Conservation (phyloP, 352 stramenopile species). For the Albugo candida region DNA sequence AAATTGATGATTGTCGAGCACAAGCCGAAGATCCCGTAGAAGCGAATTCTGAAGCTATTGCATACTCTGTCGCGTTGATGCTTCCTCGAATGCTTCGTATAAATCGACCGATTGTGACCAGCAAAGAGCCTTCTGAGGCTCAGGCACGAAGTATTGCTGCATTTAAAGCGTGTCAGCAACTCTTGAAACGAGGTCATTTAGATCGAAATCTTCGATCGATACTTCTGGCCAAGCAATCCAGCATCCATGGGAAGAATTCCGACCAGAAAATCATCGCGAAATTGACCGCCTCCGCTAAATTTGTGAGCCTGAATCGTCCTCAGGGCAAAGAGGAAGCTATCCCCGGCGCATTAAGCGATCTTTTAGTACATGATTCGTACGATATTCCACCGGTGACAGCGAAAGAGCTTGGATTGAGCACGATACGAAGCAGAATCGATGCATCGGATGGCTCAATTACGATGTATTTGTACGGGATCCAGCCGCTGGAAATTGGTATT, state of each 20-base stretch:
- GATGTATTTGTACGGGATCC: slow-evolving; percentile 68
- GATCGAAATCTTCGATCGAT: slow-evolving; percentile 55
- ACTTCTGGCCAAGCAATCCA: slow-evolving; percentile 28
- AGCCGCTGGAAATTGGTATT: slow-evolving; percentile 45
- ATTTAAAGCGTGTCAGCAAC: slow-evolving; percentile 57
- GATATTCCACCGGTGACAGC: slow-evolving; percentile 67
- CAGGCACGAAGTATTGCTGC: slow-evolving; percentile 68
- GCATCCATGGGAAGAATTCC: slow-evolving; percentile 14
- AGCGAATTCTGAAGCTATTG: slow-evolving; percentile 13
- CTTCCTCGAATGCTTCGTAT: slow-evolving; percentile 34
- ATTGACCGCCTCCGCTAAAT: not conserved
- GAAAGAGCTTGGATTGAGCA: slow-evolving; percentile 34
- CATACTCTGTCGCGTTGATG: slow-evolving; percentile 29
- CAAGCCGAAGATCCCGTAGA: slow-evolving; percentile 13
- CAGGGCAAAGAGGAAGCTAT: not conserved
- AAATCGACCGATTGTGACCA: slow-evolving; percentile 38
- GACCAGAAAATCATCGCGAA: not conserved
- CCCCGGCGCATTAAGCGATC: slow-evolving; percentile 22
- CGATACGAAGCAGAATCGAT: slow-evolving; percentile 30
- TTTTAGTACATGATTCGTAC: slow-evolving; percentile 69
- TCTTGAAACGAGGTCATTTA: slow-evolving; percentile 44
- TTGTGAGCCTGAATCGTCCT: too few relatives aligned
- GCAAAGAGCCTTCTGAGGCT: slow-evolving; percentile 30
- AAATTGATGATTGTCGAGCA: slow-evolving; percentile 47
- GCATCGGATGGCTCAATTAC: slow-evolving; percentile 16